Base-by-base conservation (phyloP, 495 filamentous ascomycete species). In the Trypethelium eluteriae region DNA sequence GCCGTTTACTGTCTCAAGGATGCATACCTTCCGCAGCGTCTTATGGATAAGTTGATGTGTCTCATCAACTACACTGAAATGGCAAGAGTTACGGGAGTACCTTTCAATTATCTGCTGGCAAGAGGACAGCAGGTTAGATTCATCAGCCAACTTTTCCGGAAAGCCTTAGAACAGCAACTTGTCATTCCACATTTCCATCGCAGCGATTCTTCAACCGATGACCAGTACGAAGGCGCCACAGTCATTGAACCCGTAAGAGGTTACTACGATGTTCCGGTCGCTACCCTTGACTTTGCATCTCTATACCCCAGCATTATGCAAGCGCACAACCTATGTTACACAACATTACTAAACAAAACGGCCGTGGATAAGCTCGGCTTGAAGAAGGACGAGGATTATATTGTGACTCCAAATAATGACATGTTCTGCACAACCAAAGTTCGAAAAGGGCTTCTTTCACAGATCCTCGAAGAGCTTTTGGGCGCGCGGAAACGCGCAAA, bases 231-330 rank as follows among this genome's bases (percentile, higher is more conserved):
- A 81, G 94, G 94, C 71, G 94, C 94, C 35, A 99, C 95, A 0
- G 94, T 99, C 75, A 99, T 99, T 73, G 95, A 98, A 70, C 94
- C 94, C 9, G 88, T 85, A 39, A 85, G 91, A 76, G 93, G 90
- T 35, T 98, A 93, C 77, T 97, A 99, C 71, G 84, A 89, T 69
- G 90, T 95, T 12, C 94, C 94, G 3, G 89, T 99, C 69, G 95
- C 95, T 5, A 99, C 94, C 0, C 88, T 99, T 9, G 94, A 99
- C 90, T 99, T 99, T 72, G 95, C 94, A 18, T 96, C 92, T 4
- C 86, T 99, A 68, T 99, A 99, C 73, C 94, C 94, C 11, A 96
- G 92, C 76, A 98, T 99, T 74, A 99, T 99, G 74, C 93, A 97
- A 77, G 94, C 94, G 0, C 94, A 99, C 76, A 99, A 99, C 69